Conservation (phyloP, 331 rosid genomes). For the Spiraea crenata region DNA sequence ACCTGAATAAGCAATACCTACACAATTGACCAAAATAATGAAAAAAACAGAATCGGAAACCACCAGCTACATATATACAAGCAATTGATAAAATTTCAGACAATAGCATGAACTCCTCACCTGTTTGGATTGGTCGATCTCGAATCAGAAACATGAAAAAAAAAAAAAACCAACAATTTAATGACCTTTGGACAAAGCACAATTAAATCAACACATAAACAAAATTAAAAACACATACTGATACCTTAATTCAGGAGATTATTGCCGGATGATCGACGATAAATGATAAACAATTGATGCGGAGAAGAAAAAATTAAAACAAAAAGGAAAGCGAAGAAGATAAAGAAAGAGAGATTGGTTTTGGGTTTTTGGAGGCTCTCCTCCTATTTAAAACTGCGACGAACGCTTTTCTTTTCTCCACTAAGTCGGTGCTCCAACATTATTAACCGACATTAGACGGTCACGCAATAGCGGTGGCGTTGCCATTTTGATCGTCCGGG, state of each 20-base stretch:
- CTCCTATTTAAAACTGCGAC: conserved; percentile 30
- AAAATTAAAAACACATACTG: neutral
- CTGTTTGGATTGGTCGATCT: conserved; percentile 38
- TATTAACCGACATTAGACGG: conserved; percentile 23
- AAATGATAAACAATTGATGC: neutral
- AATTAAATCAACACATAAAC: neutral
- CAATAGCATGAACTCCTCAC: conserved; percentile 24
- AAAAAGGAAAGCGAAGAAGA: neutral
- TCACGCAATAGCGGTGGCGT: neutral
- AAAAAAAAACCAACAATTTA: neutral
- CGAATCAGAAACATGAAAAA: conserved; percentile 18
- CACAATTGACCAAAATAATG: neutral
- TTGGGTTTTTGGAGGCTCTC: conserved; percentile 7
- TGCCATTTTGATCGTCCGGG: conserved; percentile 4
- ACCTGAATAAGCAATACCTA: neutral
- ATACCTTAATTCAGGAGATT: conserved; percentile 44
- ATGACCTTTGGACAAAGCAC: conserved; percentile 8
- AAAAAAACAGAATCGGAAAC: neutral
- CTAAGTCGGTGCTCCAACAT: conserved; percentile 37
- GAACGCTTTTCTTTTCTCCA: conserved; percentile 19
- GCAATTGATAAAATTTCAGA: neutral
- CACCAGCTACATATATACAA: neutral
- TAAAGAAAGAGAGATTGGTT: neutral
- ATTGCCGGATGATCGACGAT: conserved; percentile 16
- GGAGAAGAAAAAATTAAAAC: neutral